phyloP scores from a whole-genome alignment of 768 basidiomycete genomes.

The Podaxis sp. region DNA sequence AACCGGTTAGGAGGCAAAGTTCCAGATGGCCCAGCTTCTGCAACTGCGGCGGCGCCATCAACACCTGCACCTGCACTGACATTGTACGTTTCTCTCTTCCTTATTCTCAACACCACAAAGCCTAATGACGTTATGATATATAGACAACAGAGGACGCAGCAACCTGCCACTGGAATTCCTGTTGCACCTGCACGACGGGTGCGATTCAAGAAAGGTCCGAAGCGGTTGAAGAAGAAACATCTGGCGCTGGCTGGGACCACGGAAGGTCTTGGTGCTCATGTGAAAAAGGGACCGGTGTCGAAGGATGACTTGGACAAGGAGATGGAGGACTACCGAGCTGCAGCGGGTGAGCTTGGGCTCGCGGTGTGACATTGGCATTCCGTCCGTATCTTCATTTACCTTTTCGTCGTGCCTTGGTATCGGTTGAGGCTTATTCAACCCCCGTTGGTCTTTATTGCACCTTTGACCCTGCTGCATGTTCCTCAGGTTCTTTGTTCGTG shows the following conservation, averaged over 20 bases:
- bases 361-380: conserved; percentile 2
- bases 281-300: conserved; percentile 28
- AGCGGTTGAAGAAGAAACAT: conserved; percentile 58
- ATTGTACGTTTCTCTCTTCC: conserved; percentile 4
- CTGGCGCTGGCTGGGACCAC: not conserved
- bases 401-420: not conserved
- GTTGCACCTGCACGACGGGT: conserved; percentile 34
- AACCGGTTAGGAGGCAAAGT: conserved; percentile 15
- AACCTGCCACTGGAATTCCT: conserved; percentile 18
- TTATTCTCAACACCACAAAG: not conserved
- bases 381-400: not conserved
- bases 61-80: conserved; percentile 4
- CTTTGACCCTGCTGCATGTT: not conserved
- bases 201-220: conserved; percentile 71
- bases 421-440: not conserved
- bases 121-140: not conserved
- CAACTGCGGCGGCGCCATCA: not conserved
- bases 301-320: conserved; percentile 68
- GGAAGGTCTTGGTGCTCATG: not conserved
- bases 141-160: conserved; percentile 14
- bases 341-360: conserved; percentile 19
- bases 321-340: conserved; percentile 76
- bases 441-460: not conserved
- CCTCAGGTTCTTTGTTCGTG: conserved; percentile 1
- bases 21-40: conserved; percentile 3